Conservation (phyloP, 2,329 filamentous ascomycete genomes). For the Paracoccidioides lutzii region DNA sequence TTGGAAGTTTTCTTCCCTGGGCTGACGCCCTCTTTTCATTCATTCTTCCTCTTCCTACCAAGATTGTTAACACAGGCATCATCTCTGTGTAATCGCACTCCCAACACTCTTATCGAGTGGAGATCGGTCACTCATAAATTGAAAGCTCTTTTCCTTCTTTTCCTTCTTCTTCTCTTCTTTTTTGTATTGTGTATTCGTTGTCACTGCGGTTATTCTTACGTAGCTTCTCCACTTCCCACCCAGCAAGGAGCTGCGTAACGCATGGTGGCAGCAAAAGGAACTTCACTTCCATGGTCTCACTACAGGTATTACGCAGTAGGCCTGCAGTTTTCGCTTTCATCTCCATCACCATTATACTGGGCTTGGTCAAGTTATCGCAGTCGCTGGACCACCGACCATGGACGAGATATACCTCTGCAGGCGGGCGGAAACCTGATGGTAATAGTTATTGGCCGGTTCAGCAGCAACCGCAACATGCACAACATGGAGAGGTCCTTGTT, state of each 20-base stretch:
- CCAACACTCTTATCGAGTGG: no score
- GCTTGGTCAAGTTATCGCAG: neutral
- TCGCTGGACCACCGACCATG: neutral
- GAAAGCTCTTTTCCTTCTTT: no score
- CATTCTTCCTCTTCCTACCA: no score
- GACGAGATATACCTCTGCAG: neutral
- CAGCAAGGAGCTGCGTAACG: neutral
- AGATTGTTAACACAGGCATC: no score
- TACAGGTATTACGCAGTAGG: neutral
- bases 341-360: neutral
- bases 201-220: no score
- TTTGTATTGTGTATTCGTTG: no score
- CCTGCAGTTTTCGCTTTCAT: neutral
- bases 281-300: neutral
- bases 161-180: no score
- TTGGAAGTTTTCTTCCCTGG: no score
- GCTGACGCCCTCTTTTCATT: no score
- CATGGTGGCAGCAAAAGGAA: neutral
- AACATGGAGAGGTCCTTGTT: neutral
- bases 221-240: no score
- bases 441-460: neutral
- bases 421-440: neutral
- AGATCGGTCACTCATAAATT: no score
- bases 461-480: neutral
- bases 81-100: no score